Base-by-base conservation (phyloP, 1,284 basidiomycete species). In the Cutaneotrichosporon sp. region DNA sequence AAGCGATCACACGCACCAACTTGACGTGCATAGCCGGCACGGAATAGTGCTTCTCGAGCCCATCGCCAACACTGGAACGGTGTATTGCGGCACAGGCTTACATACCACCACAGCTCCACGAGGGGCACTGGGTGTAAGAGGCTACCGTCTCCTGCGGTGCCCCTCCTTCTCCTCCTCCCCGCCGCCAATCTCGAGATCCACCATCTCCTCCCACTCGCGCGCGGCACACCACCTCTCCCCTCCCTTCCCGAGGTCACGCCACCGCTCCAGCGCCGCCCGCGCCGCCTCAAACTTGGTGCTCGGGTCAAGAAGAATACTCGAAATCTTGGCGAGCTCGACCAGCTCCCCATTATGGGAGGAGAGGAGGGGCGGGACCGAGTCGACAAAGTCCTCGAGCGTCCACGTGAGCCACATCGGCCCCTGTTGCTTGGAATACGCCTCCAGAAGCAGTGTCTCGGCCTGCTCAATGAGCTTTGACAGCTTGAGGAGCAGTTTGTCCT, bases 391-490 rank as follows among this genome's bases (percentile, higher is more conserved):
- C 55, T 77, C 73, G 11, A 80, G 57, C 11, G 78, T 78, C 78
- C 78, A 80, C n/a, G 74, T 73, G 0, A 71, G 60, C 76, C 76
- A 80, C 40, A 78, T 58, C 7, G 76, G 76, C 18, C 76, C 75
- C 5, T 66, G 55, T 57, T 74, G 70, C 14, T 65, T 66, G 22
- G 65, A 61, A 56, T 69, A 75, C 10, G 76, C 76, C 21, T 75
- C 76, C 26, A 80, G 74, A 52, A 73, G 70, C 46, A 78, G 59
- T 55, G 70, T 73, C 40, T 80, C 78, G 8, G 76, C 72, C 62
- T 76, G 76, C 32, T 80, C 76, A 6, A 73, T 64, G 16, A 77
- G 61, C 9, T 65, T 61, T 11, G 66, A 58, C 5, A 80, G 67
- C 65, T 77, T 77, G 50, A 64, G 62, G 1, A 80, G 67, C 1